phyloP scores from a whole-genome alignment of 2,329 filamentous ascomycete genomes.

The Aspergillus vadensis region DNA sequence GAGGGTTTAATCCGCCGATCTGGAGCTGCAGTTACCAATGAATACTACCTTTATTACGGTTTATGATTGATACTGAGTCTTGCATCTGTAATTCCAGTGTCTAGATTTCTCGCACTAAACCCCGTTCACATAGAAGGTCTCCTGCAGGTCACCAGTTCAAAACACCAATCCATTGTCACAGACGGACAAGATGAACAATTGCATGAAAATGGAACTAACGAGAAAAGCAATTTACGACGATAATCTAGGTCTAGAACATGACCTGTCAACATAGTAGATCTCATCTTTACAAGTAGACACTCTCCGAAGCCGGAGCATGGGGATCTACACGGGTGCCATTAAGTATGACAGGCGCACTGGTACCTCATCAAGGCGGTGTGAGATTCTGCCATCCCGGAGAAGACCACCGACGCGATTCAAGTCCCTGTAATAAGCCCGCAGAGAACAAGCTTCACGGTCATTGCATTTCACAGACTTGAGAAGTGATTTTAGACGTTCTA shows the following conservation, averaged over 20 bases:
- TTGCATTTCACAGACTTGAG: no score
- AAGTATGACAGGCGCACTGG: neutral
- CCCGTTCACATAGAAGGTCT: neutral
- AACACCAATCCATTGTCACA: neutral
- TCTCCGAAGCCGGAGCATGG: neutral
- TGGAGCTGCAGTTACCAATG: constrained; percentile 1
- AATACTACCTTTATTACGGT: neutral
- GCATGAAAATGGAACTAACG: neutral
- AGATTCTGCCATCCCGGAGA: neutral
- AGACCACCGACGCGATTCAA: neutral
- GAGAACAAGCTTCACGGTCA: neutral
- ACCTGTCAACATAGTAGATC: neutral
- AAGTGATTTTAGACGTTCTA: no score
- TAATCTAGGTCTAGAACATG: neutral
- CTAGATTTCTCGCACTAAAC: neutral
- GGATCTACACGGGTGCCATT: neutral
- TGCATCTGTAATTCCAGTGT: neutral
- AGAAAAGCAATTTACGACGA: neutral
- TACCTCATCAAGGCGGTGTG: neutral
- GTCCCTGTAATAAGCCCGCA: neutral
- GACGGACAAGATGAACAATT: neutral
- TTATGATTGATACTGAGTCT: neutral
- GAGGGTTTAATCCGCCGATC: constrained; percentile 8
- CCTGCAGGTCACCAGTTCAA: neutral
- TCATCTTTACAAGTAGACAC: neutral